Conservation (phyloP, 2,329 filamentous ascomycete species). For the Ceratocystis cubensis region DNA sequence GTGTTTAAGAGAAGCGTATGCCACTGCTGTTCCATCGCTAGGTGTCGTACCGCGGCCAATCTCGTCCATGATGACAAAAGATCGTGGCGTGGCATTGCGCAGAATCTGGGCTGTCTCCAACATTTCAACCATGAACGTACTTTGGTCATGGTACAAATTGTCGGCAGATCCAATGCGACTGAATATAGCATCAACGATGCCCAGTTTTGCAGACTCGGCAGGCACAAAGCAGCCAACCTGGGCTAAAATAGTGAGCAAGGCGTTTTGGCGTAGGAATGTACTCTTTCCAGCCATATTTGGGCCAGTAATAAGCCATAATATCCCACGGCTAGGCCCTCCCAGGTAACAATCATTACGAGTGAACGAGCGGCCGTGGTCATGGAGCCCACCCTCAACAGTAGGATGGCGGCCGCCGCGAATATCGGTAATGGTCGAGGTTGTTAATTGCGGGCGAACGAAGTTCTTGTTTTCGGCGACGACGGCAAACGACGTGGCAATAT, state of each 20-base stretch:
- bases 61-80: constrained; percentile 97
- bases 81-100: constrained; percentile 66
- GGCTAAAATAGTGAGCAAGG: constrained; percentile 82
- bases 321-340: constrained; percentile 45
- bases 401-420: constrained; percentile 82
- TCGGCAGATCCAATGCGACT: constrained; percentile 88
- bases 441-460: constrained; percentile 62
- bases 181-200: constrained; percentile 91
- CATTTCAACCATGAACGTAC: constrained; percentile 99
- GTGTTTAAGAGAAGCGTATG: constrained; percentile 78
- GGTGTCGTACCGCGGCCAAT: constrained; percentile 90
- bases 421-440: constrained; percentile 46
- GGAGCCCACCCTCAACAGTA: constrained; percentile 74
- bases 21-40: constrained; percentile 79
- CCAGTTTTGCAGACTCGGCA: constrained; percentile 71
- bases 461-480: constrained; percentile 60
- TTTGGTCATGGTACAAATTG: constrained; percentile 87
- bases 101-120: constrained; percentile 87
- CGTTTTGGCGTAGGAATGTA: constrained; percentile 91
- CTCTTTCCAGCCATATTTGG: constrained; percentile 99
- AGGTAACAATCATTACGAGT: constrained; percentile 77
- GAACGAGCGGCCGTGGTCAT: constrained; percentile 68
- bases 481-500: constrained; percentile 79
- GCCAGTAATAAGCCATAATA: constrained; percentile 57
- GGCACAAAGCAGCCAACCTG: constrained; percentile 91